Evolutionary conservation across 306 rosid genomes (phyloP).

Genomic region (Fagus sylvatica): DNA sequence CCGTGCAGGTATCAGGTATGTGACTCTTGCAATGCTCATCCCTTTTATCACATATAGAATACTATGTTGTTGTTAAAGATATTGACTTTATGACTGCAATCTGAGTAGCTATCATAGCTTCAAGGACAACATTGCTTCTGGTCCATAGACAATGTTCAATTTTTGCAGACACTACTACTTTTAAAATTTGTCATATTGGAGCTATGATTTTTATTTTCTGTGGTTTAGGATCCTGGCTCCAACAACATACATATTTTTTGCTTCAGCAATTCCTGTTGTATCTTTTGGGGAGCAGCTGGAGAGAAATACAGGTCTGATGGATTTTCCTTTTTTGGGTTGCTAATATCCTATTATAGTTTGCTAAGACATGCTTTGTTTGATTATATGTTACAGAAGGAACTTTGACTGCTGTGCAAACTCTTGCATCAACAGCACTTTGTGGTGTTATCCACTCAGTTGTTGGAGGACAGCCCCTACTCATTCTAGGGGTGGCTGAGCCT

Average conservation of each 20-base stretch:
- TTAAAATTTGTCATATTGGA: background rate
- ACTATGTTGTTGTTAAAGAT: slow-evolving; percentile 15
- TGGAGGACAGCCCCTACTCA: slow-evolving; percentile 97
- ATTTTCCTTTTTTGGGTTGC: slow-evolving; percentile 20
- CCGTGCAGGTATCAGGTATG: slow-evolving; percentile 77
- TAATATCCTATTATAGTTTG: slow-evolving; percentile 21
- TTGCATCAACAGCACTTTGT: slow-evolving; percentile 90
- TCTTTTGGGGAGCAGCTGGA: slow-evolving; percentile 97
- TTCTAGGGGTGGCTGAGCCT: slow-evolving; percentile 96
- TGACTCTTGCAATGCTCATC: background rate
- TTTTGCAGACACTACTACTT: background rate
- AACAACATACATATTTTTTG: slow-evolving; percentile 93
- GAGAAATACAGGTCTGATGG: slow-evolving; percentile 62
- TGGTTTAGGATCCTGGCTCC: slow-evolving; percentile 89
- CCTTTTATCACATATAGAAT: background rate
- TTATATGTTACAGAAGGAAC: slow-evolving; percentile 64
- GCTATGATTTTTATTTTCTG: slow-evolving; percentile 22
- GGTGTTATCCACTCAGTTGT: slow-evolving; percentile 82
- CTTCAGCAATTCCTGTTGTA: slow-evolving; percentile 95
- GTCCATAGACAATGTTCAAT: slow-evolving; percentile 1
- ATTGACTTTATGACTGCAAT: slow-evolving; percentile 18
- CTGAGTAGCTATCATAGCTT: background rate
- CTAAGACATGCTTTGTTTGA: slow-evolving; percentile 37
- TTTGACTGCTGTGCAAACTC: slow-evolving; percentile 96
- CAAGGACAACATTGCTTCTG: background rate